A percentile compares a stretch with the other conserved stretches of the same genome.
phyloP scores from a whole-genome alignment of 352 stramenopile genomes.

The Aphanomyces stellatus region DNA sequence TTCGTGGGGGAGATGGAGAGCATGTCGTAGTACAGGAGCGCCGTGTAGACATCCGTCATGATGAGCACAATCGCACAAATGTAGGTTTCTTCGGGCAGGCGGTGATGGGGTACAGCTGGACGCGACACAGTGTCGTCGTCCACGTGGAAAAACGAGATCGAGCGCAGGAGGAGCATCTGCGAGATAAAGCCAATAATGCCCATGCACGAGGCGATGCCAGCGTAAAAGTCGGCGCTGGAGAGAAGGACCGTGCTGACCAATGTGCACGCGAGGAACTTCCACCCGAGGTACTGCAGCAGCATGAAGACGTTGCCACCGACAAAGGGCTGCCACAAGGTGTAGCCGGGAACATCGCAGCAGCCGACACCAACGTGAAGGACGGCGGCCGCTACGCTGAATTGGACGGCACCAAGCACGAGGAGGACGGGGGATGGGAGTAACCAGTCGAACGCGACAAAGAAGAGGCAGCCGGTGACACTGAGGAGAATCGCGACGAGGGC shows the following conservation, averaged over 20 bases:
- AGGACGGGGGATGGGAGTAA: conserved; percentile 31
- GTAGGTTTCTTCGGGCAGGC: conserved; percentile 28
- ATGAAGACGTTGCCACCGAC: conserved; percentile 42
- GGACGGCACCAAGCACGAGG: conserved; percentile 26
- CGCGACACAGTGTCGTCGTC: too few relatives aligned
- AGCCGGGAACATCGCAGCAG: conserved; percentile 37
- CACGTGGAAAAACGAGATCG: conserved; percentile 36
- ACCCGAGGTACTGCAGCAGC: conserved; percentile 51
- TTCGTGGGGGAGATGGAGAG: conserved; percentile 28
- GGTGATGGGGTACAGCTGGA: neutral
- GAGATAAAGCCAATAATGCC: conserved; percentile 40
- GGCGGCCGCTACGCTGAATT: conserved; percentile 36
- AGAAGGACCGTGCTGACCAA: conserved; percentile 23
- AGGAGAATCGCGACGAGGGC: conserved; percentile 42
- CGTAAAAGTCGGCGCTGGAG: conserved; percentile 9
- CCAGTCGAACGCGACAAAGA: conserved; percentile 39
- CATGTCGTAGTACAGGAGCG: conserved; percentile 9
- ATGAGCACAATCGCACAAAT: neutral
- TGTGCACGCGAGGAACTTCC: conserved; percentile 44
- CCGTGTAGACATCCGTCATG: neutral
- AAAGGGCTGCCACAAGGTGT: conserved; percentile 46
- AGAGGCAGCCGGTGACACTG: conserved; percentile 31
- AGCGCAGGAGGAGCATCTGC: conserved; percentile 38
- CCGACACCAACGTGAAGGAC: conserved; percentile 49
- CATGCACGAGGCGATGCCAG: conserved; percentile 20